These are phyloP conservation scores for Pythium dissimile DNA, from an alignment of 352 stramenopile species.

Conservation along the genomic window DNA sequence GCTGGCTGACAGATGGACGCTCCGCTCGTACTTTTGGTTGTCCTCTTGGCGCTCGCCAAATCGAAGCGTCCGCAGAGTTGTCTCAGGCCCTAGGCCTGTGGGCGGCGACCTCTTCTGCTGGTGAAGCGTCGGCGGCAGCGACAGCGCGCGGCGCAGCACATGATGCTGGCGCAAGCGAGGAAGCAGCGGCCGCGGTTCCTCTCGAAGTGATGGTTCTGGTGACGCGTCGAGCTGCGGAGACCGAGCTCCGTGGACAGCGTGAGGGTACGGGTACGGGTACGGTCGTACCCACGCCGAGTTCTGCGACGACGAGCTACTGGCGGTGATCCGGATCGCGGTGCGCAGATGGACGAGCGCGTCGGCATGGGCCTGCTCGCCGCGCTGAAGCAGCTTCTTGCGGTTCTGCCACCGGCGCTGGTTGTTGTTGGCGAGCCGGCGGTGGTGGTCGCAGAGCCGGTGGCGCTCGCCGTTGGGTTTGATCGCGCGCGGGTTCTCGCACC, in stretches of 20 bases:
- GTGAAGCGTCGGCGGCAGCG: neutral
- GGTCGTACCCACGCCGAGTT: neutral
- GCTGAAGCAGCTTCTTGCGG: slow-evolving; percentile 16
- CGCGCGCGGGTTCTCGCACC: slow-evolving; percentile 26
- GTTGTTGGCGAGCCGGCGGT: slow-evolving; percentile 61
- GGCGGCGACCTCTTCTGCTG: neutral
- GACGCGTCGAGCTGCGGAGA: neutral
- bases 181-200: neutral
- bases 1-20: no score
- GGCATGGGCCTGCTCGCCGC: neutral
- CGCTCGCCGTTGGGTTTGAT: slow-evolving; percentile 30
- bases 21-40: no score
- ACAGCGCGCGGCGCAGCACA: slow-evolving; percentile 9
- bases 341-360: neutral
- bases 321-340: slow-evolving; percentile 4
- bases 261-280: neutral
- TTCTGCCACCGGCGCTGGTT: slow-evolving; percentile 59
- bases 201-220: neutral
- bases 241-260: neutral
- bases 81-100: neutral
- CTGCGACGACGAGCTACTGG: no score
- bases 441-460: slow-evolving; percentile 57
- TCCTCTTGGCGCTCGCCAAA: neutral
- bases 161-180: slow-evolving; percentile 8
- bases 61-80: neutral